These are phyloP conservation scores for Aspergillus conjunctus DNA, from an alignment of 495 filamentous ascomycete genomes.

Conservation along the genomic window DNA sequence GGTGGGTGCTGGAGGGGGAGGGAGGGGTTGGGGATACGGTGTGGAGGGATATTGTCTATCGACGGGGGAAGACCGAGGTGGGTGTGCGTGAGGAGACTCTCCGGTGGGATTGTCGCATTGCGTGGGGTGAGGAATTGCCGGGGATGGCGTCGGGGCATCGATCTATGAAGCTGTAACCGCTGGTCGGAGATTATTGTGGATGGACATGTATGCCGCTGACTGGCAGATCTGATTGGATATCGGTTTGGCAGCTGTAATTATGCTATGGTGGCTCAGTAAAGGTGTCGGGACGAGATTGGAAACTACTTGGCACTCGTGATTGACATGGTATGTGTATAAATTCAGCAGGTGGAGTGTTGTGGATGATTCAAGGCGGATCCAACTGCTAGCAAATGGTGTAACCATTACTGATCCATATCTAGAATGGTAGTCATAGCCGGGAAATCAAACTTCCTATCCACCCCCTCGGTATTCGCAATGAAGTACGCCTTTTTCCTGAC, in stretches of 20 bases:
- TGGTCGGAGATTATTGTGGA: too few species aligned
- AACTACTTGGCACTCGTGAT: too few species aligned
- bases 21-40: constrained; percentile 36
- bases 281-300: too few species aligned
- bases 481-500: constrained; percentile 16
- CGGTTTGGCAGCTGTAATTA: too few species aligned
- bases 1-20: constrained; percentile 37
- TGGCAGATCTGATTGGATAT: too few species aligned
- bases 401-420: constrained; percentile 4
- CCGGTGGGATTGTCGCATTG: constrained; percentile 39
- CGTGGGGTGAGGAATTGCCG: constrained; percentile 37
- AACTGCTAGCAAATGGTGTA: too few species aligned
- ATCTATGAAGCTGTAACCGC: constrained; percentile 25
- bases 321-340: too few species aligned
- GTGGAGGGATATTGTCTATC: constrained; percentile 33
- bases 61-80: background rate
- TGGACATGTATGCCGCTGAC: too few species aligned
- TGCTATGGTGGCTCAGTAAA: too few species aligned
- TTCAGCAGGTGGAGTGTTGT: too few species aligned
- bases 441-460: constrained; percentile 18
- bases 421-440: constrained; percentile 19
- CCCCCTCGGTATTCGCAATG: constrained; percentile 15
- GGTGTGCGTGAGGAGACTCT: constrained; percentile 22
- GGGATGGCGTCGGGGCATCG: constrained; percentile 33
- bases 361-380: too few species aligned